A percentile compares a stretch with the other conserved stretches of the same genome.
These are phyloP conservation scores for Silybum marianum DNA, from an alignment of 129 eudicot species.

Conservation along the genomic window DNA sequence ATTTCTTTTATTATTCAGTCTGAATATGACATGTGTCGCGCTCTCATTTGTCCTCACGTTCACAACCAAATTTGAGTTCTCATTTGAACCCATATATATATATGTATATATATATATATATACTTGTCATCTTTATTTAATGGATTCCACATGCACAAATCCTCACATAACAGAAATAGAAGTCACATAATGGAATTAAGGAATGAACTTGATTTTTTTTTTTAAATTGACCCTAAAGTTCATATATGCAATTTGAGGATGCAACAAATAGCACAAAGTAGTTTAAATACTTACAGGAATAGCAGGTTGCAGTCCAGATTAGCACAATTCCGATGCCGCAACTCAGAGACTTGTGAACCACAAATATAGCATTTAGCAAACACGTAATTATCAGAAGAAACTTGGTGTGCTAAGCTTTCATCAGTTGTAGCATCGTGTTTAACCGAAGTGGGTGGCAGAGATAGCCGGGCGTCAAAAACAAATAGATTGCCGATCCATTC, in stretches of 20 bases:
- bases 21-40: too few species aligned
- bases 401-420: slow-evolving; percentile 33
- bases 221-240: too few species aligned
- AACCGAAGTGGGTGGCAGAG: slow-evolving; percentile 79
- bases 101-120: too few species aligned
- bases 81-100: too few species aligned
- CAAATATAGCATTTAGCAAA: slow-evolving; percentile 91
- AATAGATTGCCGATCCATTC: slow-evolving; percentile 92
- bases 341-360: slow-evolving; percentile 68
- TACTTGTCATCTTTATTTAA: not conserved
- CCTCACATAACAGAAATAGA: not conserved
- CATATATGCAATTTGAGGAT: not conserved
- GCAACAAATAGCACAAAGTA: not conserved
- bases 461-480: slow-evolving; percentile 87
- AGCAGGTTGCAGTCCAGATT: slow-evolving; percentile 94
- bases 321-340: slow-evolving; percentile 98
- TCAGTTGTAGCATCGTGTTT: slow-evolving; percentile 40
- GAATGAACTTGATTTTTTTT: not conserved
- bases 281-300: slow-evolving; percentile 65
- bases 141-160: not conserved
- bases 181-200: not conserved
- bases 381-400: slow-evolving; percentile 28
- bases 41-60: too few species aligned
- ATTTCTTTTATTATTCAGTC: too few species aligned
- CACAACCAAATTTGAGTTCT: too few species aligned